Evolutionary conservation across 768 basidiomycete genomes (phyloP).

Genomic region (Agaricus blazei): DNA sequence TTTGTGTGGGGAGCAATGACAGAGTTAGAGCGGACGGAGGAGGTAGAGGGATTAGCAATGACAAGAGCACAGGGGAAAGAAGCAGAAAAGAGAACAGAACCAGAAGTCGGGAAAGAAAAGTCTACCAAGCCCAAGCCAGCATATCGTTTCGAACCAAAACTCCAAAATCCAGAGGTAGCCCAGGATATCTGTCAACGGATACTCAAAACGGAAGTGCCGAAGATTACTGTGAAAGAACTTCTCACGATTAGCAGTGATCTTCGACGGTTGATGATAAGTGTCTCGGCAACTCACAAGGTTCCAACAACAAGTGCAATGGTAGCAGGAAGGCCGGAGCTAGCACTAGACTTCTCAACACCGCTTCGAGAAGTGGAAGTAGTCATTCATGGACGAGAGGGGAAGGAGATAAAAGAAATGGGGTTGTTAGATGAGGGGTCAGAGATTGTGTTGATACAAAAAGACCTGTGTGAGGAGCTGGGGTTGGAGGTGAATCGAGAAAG

Average conservation of each 20-base stretch:
- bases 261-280: slow-evolving; percentile 1
- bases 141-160: slow-evolving; percentile 13
- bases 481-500: slow-evolving; percentile 12
- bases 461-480: slow-evolving; percentile 12
- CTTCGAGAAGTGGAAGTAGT: slow-evolving; percentile 12
- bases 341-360: slow-evolving; percentile 6
- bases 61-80: slow-evolving; percentile 3
- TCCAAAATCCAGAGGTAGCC: background rate
- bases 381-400: background rate
- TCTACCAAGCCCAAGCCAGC: background rate
- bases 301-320: background rate
- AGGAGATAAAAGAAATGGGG: background rate
- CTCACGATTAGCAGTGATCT: slow-evolving; percentile 15
- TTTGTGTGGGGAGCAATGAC: slow-evolving; percentile 3
- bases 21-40: slow-evolving; percentile 1
- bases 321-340: background rate
- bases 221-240: slow-evolving; percentile 11
- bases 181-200: slow-evolving; percentile 3
- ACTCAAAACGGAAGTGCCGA: slow-evolving; percentile 6
- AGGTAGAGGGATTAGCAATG: slow-evolving; percentile 1
- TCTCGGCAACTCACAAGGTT: slow-evolving; percentile 5
- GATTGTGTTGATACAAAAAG: slow-evolving; percentile 18
- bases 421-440: slow-evolving; percentile 18
- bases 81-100: background rate
- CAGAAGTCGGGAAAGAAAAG: background rate